phyloP scores from a whole-genome alignment of 345 rosid genomes.

The Physaria fendleri region DNA sequence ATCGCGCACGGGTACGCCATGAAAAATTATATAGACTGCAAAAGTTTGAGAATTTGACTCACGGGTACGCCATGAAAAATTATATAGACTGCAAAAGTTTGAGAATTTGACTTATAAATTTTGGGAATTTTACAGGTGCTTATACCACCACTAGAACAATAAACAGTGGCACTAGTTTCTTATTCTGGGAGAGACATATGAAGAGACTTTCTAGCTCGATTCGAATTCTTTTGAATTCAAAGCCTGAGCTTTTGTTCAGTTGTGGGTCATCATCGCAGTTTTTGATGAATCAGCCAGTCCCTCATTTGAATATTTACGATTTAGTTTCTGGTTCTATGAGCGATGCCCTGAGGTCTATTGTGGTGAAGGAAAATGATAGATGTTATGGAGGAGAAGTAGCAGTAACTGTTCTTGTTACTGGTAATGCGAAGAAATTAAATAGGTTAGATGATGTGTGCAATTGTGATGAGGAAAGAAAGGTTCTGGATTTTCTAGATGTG shows the following conservation, averaged over 20 bases:
- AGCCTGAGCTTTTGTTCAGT: constrained; percentile 41
- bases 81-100: not conserved
- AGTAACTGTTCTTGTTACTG: constrained; percentile 63
- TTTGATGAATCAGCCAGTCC: constrained; percentile 17
- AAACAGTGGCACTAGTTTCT: constrained; percentile 38
- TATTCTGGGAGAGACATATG: constrained; percentile 73
- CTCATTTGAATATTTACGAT: constrained; percentile 36
- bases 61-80: constrained; percentile 37
- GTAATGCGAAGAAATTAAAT: constrained; percentile 38
- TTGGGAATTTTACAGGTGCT: constrained; percentile 44
- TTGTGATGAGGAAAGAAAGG: constrained; percentile 13
- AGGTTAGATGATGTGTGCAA: constrained; percentile 11
- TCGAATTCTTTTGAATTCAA: constrained; percentile 41
- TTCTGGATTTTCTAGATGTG: constrained; percentile 41
- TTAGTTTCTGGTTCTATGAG: constrained; percentile 44
- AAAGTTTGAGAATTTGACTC: not conserved
- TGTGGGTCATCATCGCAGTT: constrained; percentile 6
- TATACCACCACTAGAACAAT: constrained; percentile 81
- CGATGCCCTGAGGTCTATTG: constrained; percentile 38
- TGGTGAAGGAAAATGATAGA: constrained; percentile 35
- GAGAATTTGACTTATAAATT: not conserved
- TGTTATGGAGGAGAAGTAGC: constrained; percentile 54
- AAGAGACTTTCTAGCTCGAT: constrained; percentile 51
- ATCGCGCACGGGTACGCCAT: constrained; percentile 44
- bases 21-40: constrained; percentile 1